These are phyloP conservation scores for Botrytis cinerea DNA, from an alignment of 2,329 filamentous ascomycete genomes.

Conservation along the genomic window DNA sequence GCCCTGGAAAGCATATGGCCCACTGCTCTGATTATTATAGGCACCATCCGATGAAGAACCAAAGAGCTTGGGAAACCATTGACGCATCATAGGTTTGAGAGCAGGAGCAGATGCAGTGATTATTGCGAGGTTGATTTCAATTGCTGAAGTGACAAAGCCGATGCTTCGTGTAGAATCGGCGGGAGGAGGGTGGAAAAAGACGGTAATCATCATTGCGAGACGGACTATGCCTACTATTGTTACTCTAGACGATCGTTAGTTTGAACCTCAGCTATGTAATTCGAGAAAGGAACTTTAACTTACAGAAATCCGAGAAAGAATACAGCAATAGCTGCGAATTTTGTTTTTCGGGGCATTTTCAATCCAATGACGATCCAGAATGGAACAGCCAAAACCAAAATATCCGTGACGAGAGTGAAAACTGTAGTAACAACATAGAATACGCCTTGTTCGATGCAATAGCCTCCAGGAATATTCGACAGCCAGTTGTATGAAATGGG, in stretches of 20 bases:
- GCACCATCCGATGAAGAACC: neutral
- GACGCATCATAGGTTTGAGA: neutral
- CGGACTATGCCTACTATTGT: neutral
- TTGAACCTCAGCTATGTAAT: neutral
- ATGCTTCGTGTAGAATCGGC: neutral
- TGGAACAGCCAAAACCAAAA: conserved; percentile 1
- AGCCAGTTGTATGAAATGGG: neutral
- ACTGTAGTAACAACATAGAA: neutral
- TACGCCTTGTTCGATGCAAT: neutral
- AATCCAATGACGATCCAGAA: conserved; percentile 6
- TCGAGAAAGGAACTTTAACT: neutral
- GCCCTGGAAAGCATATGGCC: neutral
- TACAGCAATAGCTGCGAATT: neutral
- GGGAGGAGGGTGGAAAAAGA: neutral
- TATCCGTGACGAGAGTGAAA: neutral
- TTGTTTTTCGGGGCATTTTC: conserved; percentile 9
- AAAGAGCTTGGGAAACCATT: neutral
- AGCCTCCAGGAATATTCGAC: neutral
- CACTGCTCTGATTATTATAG: neutral
- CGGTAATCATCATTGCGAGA: neutral
- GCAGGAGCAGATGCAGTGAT: neutral
- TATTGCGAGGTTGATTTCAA: neutral
- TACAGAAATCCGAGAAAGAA: conserved; percentile 2
- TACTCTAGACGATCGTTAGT: neutral
- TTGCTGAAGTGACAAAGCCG: neutral